A percentile compares a stretch with the other conserved stretches of the same genome.
These are phyloP conservation scores for Furcasterigmium sp. DNA, from an alignment of 2,329 filamentous ascomycete species.

Conservation along the genomic window DNA sequence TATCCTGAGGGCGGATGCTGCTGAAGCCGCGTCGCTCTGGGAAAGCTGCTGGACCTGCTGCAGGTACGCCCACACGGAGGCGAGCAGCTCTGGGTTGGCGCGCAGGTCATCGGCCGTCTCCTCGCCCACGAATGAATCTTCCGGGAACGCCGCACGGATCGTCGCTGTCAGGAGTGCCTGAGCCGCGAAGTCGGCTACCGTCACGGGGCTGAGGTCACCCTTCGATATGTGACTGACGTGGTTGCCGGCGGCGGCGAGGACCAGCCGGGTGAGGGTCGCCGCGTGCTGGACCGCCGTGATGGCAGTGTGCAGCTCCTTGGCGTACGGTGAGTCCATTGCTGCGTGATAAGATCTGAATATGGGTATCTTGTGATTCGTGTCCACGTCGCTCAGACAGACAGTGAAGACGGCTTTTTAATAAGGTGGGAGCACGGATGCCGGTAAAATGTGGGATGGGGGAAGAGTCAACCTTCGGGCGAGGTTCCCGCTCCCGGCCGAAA, in stretches of 20 bases:
- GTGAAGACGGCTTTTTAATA: background rate
- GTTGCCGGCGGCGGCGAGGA: slow-evolving; percentile 42
- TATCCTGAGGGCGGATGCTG: slow-evolving; percentile 18
- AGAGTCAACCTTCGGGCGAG: no score
- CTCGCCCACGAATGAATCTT: slow-evolving; percentile 49
- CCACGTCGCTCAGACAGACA: no score
- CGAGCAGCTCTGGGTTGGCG: slow-evolving; percentile 32
- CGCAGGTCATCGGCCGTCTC: slow-evolving; percentile 46
- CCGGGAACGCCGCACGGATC: slow-evolving; percentile 43
- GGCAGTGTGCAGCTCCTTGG: slow-evolving; percentile 35
- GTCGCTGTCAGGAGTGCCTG: slow-evolving; percentile 49
- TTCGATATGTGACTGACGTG: slow-evolving; percentile 37
- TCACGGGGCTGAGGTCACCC: slow-evolving; percentile 51
- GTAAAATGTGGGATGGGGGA: background rate
- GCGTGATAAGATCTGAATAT: no score
- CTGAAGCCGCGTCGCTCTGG: slow-evolving; percentile 10
- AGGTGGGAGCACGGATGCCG: background rate
- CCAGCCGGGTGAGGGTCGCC: slow-evolving; percentile 42
- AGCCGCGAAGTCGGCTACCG: slow-evolving; percentile 54
- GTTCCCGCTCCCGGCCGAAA: no score
- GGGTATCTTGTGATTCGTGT: background rate
- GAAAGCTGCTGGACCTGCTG: slow-evolving; percentile 22
- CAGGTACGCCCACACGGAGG: slow-evolving; percentile 43
- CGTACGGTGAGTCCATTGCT: slow-evolving; percentile 37
- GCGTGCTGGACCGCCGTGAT: slow-evolving; percentile 38